Evolutionary conservation across 2,329 filamentous ascomycete genomes (phyloP), one percentile per base, ranked within the genome.

Genomic region (Diaporthe sp.): DNA sequence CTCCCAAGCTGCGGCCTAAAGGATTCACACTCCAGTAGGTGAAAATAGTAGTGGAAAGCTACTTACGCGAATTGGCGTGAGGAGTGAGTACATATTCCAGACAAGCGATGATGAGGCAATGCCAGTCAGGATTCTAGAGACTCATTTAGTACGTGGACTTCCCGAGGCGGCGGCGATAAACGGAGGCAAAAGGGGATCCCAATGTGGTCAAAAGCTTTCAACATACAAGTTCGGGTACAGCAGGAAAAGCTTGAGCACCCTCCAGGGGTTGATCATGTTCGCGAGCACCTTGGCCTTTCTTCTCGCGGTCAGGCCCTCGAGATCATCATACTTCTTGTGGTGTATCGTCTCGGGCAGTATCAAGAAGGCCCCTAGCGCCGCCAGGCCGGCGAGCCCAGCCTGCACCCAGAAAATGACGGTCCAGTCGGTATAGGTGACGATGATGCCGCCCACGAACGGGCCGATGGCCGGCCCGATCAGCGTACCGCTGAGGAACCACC

Each of bases 331-430:
- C 61, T 89, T 88, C 79, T 87, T 89, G 74, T 87, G 85, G 78
- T 92, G 89, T 72, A 93, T 92, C 0, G 93, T 94, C 80, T 94
- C 93, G 0, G 92, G 92, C 28, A 94, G 87, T 44, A 94, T 84
- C 76, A 92, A 87, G 69, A 90, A 84, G 39, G 92, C 87, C 3
- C 91, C 84, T 0, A 90, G n/a, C 0, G 88, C 85, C 2, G 90
- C 90, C 0, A 88, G 82, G 3, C 88, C 92, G 0, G 89, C 89
- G 1, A 94, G 86, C 0, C 88, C 92, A 0, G 90, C 88, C 78
- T 94, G 92, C 1, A 94, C 85, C 90, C 92, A 94, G 83, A 94
- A 94, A 75, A 94, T 93, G 58, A 89, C 89, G 42, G 92, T 85
- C 93, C 93, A 94, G 25, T 86, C 88, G 6, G 87, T 84, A 82